Evolutionary conservation across 192 early-diverging fungal species (phyloP).

Genomic region (Jimgerdemannia flammicorona): DNA sequence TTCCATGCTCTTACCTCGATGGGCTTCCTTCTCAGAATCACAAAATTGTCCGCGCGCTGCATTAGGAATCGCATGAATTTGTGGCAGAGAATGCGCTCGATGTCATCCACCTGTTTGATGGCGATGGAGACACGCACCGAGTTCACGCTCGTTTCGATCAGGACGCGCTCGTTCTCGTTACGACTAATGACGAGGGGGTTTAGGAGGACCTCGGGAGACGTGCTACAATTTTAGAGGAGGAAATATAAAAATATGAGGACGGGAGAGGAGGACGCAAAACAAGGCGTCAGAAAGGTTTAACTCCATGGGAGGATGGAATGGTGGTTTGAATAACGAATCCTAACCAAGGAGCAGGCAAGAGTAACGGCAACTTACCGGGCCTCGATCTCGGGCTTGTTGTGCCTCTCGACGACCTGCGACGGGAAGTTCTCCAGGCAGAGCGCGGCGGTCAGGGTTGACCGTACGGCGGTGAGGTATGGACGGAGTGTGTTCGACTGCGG

Average conservation of each 20-base stretch:
- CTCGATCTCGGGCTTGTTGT: constrained; percentile 98
- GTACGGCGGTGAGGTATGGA: constrained; percentile 92
- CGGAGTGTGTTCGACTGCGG: constrained; percentile 88
- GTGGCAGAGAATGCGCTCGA: constrained; percentile 91
- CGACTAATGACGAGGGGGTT: constrained; percentile 84
- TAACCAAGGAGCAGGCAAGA: background rate
- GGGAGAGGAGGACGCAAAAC: too few relatives aligned
- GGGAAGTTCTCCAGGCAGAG: constrained; percentile 97
- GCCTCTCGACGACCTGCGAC: constrained; percentile 94
- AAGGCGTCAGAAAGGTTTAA: too few relatives aligned
- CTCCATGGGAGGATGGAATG: too few relatives aligned
- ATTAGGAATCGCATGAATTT: constrained; percentile 98
- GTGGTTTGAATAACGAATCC: background rate
- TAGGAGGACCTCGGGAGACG: constrained; percentile 79
- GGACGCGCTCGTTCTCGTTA: constrained; percentile 91
- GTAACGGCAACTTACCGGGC: constrained; percentile 53
- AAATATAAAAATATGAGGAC: background rate
- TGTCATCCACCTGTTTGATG: constrained; percentile 98
- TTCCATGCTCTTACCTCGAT: constrained; percentile 56
- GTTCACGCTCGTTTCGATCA: constrained; percentile 92
- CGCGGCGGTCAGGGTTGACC: constrained; percentile 89
- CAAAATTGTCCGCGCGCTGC: constrained; percentile 95
- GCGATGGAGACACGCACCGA: constrained; percentile 91
- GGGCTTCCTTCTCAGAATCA: constrained; percentile 88
- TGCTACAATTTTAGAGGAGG: constrained; percentile 26